These are phyloP conservation scores for Emergomyces africanus DNA, from an alignment of 2,329 filamentous ascomycete genomes.

Conservation along the genomic window DNA sequence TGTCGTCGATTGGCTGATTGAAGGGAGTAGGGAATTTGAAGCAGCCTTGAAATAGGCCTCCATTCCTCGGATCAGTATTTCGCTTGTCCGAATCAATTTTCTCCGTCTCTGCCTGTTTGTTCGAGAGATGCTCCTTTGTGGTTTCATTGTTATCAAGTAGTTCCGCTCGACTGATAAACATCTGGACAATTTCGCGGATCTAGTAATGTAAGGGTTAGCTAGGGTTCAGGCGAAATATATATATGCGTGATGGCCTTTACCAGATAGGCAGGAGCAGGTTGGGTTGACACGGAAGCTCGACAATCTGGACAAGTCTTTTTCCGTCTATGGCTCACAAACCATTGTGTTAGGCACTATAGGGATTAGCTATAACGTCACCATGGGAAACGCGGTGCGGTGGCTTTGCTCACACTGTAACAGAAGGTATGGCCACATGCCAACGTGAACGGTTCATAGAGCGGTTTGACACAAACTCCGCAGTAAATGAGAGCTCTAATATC, in stretches of 20 bases:
- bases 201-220: slow-evolving; percentile 16
- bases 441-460: slow-evolving; percentile 58
- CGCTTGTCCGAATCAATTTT: slow-evolving; percentile 48
- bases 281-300: slow-evolving; percentile 43
- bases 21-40: slow-evolving; percentile 31
- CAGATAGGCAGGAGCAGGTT: slow-evolving; percentile 53
- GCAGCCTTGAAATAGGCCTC: slow-evolving; percentile 51
- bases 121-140: slow-evolving; percentile 45
- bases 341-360: slow-evolving; percentile 43
- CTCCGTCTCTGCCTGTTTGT: slow-evolving; percentile 47
- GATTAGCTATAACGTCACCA: slow-evolving; percentile 13
- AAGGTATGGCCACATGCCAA: slow-evolving; percentile 58
- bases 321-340: slow-evolving; percentile 40
- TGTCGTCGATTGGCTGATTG: slow-evolving; percentile 38
- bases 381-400: background rate
- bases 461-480: slow-evolving; percentile 56
- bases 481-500: slow-evolving; percentile 48
- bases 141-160: slow-evolving; percentile 52
- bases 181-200: slow-evolving; percentile 52
- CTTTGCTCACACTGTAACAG: slow-evolving; percentile 49
- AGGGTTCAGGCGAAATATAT: background rate
- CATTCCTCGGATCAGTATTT: slow-evolving; percentile 34
- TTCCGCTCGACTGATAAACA: slow-evolving; percentile 48
- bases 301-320: slow-evolving; percentile 60
- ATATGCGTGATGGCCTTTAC: slow-evolving; percentile 25